Percentiles rank a stretch among this genome's conserved stretches.
These are phyloP conservation scores for Tephrocybe sp. DNA, from an alignment of 768 basidiomycete species.

Conservation along the genomic window DNA sequence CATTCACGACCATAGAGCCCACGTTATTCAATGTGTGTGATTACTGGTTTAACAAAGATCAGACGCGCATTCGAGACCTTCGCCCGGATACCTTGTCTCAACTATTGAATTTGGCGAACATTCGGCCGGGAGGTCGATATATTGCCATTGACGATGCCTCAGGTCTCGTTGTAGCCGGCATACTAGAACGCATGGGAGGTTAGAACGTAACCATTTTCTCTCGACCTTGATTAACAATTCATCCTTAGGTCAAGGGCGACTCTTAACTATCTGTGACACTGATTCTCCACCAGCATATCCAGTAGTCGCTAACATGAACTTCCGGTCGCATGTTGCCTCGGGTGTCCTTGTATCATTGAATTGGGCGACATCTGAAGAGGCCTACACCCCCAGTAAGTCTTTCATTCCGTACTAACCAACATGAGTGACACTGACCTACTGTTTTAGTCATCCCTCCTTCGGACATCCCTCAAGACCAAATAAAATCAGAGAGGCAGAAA, in stretches of 20 bases:
- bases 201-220: constrained; percentile 2
- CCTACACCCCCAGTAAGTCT: constrained; percentile 63
- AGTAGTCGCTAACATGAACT: constrained; percentile 84
- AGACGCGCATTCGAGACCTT: constrained; percentile 77
- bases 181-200: constrained; percentile 89
- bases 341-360: constrained; percentile 71
- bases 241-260: constrained; percentile 66
- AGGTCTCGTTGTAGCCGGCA: constrained; percentile 81
- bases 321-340: constrained; percentile 51
- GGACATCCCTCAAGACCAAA: constrained; percentile 55
- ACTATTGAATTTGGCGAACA: constrained; percentile 78
- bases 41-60: constrained; percentile 87
- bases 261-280: constrained; percentile 83
- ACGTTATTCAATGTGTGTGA: constrained; percentile 85
- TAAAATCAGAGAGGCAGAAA: constrained; percentile 73
- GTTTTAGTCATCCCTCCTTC: constrained; percentile 55
- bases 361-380: constrained; percentile 87
- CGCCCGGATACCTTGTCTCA: constrained; percentile 89
- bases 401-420: neutral
- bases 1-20: constrained; percentile 85
- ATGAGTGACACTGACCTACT: constrained; percentile 7
- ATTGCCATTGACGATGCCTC: constrained; percentile 91
- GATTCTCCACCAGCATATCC: constrained; percentile 95
- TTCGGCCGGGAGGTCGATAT: constrained; percentile 85
- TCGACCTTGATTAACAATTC: neutral